Base-by-base conservation (phyloP, 768 basidiomycete species). In the Boletus insuetus region DNA sequence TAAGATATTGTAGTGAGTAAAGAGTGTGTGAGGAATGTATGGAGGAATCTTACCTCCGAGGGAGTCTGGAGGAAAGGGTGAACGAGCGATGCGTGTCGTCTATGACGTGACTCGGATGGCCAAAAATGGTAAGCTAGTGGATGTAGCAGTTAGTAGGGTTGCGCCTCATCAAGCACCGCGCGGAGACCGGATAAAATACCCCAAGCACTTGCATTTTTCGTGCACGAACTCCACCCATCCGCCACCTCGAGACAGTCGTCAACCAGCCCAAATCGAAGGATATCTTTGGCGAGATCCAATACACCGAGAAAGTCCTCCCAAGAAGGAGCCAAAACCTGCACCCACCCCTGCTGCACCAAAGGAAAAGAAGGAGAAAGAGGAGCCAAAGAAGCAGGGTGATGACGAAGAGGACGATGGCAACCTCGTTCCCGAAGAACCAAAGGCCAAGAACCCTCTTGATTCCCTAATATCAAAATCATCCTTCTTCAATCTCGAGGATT, bases 371-470 rank as follows among this genome's bases (percentile, higher is more conserved):
- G 84, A 85, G 65, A 84, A 85, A 72, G 83, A 84, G 65, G 79
- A 82, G 16, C 83, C 86, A 69, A 77, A 79, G 55, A 77, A 79
- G 61, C 75, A 68, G 32, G 78, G 65, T 14, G 82, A 78, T 0
- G 82, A 81, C 0, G 86, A 89, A 0, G 90, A 91, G 0, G 93
- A 94, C 10, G 92, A 94, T 6, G 88, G 87, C 56, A 76, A 78
- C 54, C 72, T 80, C 44, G 84, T 89, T 26, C 85, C 87, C 22
- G 83, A 82, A 47, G 93, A 89, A 74, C 92, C 95, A 62, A 96
- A 96, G 72, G 82, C 75, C 54, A 94, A 95, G 83, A 96, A 97
- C 82, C 96, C 96, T 26, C 85, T 96, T 49, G 96, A 97, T 60
- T 80, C 83, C 58, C 84, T 98, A n/a, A n/a, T n/a, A 39, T 93